Conservation (phyloP, 176 grass and related monocot species). For the Oryza meyeriana region DNA sequence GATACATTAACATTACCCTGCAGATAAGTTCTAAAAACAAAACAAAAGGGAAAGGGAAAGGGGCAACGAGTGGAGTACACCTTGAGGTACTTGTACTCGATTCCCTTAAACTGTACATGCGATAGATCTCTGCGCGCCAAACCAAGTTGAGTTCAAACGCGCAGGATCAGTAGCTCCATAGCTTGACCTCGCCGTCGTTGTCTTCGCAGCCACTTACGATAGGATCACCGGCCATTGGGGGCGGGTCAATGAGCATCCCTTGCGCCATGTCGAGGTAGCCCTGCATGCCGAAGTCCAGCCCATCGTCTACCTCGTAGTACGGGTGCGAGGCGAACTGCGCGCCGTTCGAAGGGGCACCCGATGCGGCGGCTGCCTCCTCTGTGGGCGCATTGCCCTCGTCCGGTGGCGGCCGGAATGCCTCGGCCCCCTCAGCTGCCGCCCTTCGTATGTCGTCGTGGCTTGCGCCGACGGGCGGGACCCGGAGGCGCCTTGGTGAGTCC, state of each 20-base stretch:
- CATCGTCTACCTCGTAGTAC: slow-evolving; percentile 36
- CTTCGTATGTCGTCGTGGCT: slow-evolving; percentile 54
- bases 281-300: slow-evolving; percentile 77
- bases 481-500: slow-evolving; percentile 59
- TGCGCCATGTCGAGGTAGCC: slow-evolving; percentile 89
- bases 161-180: slow-evolving; percentile 65
- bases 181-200: slow-evolving; percentile 40
- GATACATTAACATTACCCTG: slow-evolving; percentile 25
- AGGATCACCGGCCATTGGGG: slow-evolving; percentile 29
- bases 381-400: slow-evolving; percentile 2
- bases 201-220: slow-evolving; percentile 18
- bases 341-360: background rate
- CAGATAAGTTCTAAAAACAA: background rate
- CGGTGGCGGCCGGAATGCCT: slow-evolving; percentile 35
- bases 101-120: slow-evolving; percentile 31
- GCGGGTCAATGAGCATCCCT: slow-evolving; percentile 86
- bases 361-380: background rate
- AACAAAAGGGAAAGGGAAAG: background rate
- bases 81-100: background rate
- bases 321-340: background rate
- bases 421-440: slow-evolving; percentile 54
- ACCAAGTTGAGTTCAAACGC: background rate
- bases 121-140: slow-evolving; percentile 3
- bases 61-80: slow-evolving; percentile 5
- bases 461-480: slow-evolving; percentile 39